Evolutionary conservation across 2,329 filamentous ascomycete species (phyloP).

Genomic region (Drechslerella stenobrocha): DNA sequence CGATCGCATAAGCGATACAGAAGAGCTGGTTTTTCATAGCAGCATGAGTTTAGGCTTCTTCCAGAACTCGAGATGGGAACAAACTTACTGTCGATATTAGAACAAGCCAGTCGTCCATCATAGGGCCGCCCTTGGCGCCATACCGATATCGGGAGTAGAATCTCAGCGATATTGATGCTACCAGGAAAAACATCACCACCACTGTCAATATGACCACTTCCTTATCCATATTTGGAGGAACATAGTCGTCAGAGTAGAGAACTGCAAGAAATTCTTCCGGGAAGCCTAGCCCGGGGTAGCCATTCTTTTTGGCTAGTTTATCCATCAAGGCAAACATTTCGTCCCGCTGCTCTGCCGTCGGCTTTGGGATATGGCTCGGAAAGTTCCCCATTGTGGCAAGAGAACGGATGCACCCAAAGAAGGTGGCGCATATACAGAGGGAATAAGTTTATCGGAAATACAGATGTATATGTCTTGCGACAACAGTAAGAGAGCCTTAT

Average conservation of each 20-base stretch:
- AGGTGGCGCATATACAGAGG: background rate
- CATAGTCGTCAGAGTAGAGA: slow-evolving; percentile 33
- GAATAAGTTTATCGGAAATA: slow-evolving; percentile 9
- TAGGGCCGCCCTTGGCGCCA: slow-evolving; percentile 20
- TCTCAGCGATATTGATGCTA: slow-evolving; percentile 28
- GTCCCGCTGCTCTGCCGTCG: slow-evolving; percentile 40
- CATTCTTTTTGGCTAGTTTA: slow-evolving; percentile 17
- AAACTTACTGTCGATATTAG: slow-evolving; percentile 32
- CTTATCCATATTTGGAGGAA: slow-evolving; percentile 32
- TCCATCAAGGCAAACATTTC: slow-evolving; percentile 29
- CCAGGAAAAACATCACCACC: slow-evolving; percentile 23
- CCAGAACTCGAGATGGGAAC: background rate
- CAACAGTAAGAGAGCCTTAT: no score
- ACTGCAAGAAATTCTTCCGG: slow-evolving; percentile 20
- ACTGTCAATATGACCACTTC: slow-evolving; percentile 20
- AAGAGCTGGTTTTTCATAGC: slow-evolving; percentile 5
- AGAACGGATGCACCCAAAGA: background rate
- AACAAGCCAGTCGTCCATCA: slow-evolving; percentile 45
- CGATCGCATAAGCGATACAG: slow-evolving; percentile 22
- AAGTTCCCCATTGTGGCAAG: slow-evolving; percentile 32
- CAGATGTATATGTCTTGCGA: no score
- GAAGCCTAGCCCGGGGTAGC: slow-evolving; percentile 3
- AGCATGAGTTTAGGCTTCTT: no score
- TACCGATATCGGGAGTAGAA: slow-evolving; percentile 36
- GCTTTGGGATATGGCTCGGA: slow-evolving; percentile 41